phyloP scores from a whole-genome alignment of 495 filamentous ascomycete genomes.

The Sabuloglossum arenarium region DNA sequence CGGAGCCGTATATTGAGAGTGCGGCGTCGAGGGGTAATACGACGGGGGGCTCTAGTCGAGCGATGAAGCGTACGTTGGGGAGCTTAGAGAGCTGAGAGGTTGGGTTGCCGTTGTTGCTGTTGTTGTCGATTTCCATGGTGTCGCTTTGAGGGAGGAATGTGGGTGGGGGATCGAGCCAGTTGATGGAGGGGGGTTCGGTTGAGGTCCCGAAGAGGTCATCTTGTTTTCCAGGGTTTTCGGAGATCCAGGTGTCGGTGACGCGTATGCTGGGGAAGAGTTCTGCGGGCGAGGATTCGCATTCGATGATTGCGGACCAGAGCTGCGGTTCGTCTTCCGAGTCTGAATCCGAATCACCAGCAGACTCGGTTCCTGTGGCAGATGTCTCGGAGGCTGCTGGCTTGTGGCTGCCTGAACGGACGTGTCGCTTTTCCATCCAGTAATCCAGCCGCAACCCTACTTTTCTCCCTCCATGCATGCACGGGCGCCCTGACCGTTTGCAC shows the following conservation, averaged over 20 bases:
- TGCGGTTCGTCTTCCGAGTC: conserved; percentile 13
- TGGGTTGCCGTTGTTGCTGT: too few species aligned
- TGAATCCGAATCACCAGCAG: conserved; percentile 4
- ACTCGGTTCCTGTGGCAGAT: neutral
- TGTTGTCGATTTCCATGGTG: conserved; percentile 1
- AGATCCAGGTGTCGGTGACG: conserved; percentile 47
- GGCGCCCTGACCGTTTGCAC: conserved; percentile 51
- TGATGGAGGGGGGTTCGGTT: conserved; percentile 25
- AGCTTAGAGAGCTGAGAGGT: conserved; percentile 30
- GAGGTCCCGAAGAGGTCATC: conserved; percentile 19
- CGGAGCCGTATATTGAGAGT: conserved; percentile 40
- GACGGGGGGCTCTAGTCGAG: conserved; percentile 66
- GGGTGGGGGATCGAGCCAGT: conserved; percentile 42
- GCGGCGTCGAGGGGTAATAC: conserved; percentile 48
- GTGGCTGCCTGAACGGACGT: conserved; percentile 18
- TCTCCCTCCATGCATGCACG: conserved; percentile 51
- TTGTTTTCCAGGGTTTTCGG: conserved; percentile 10
- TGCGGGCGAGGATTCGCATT: conserved; percentile 32
- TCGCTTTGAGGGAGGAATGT: conserved; percentile 18
- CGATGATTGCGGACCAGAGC: conserved; percentile 41
- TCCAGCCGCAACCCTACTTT: conserved; percentile 60
- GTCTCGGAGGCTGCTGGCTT: conserved; percentile 10
- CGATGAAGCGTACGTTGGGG: conserved; percentile 64
- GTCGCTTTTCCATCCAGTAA: conserved; percentile 59
- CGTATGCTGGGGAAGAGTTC: conserved; percentile 35